phyloP scores from a whole-genome alignment of 257 asterid genomes.

The Avicennia marina region DNA sequence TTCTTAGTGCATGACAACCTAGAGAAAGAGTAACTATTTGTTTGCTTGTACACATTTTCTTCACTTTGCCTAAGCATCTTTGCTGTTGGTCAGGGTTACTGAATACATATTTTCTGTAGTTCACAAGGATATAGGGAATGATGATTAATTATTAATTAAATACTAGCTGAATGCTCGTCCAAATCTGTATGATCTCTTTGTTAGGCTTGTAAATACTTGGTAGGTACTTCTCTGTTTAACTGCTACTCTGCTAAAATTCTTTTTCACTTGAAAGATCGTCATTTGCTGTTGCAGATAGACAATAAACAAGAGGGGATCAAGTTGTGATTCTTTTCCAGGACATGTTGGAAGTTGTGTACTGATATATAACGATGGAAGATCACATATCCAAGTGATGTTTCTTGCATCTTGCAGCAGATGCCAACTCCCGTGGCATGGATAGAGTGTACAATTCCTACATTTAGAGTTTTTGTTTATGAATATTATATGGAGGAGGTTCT shows the following conservation, averaged over 20 bases:
- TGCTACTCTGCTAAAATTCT: not conserved
- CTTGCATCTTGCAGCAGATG: constrained; percentile 10
- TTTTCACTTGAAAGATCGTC: not conserved
- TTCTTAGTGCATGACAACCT: constrained; percentile 62
- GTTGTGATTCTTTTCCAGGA: constrained; percentile 99
- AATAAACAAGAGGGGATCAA: constrained; percentile 91
- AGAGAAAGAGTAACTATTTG: constrained; percentile 67
- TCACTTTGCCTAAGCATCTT: too few relatives aligned
- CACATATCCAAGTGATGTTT: constrained; percentile 65
- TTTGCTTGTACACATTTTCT: constrained; percentile 16
- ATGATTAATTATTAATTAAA: constrained; percentile 49
- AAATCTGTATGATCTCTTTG: constrained; percentile 77
- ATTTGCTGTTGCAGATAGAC: constrained; percentile 59
- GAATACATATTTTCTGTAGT: constrained; percentile 78
- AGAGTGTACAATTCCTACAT: constrained; percentile 5
- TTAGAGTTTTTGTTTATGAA: constrained; percentile 88
- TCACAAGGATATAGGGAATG: constrained; percentile 69
- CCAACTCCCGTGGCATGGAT: constrained; percentile 17
- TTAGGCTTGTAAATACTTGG: constrained; percentile 92
- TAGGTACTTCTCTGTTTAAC: constrained; percentile 31
- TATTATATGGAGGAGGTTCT: constrained; percentile 95
- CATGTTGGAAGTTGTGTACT: constrained; percentile 94
- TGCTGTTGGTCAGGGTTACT: constrained; percentile 60
- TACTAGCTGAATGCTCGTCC: constrained; percentile 85
- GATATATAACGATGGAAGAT: constrained; percentile 97